These are phyloP conservation scores for Capsella bursapastoris DNA, from an alignment of 345 rosid species.

Conservation along the genomic window DNA sequence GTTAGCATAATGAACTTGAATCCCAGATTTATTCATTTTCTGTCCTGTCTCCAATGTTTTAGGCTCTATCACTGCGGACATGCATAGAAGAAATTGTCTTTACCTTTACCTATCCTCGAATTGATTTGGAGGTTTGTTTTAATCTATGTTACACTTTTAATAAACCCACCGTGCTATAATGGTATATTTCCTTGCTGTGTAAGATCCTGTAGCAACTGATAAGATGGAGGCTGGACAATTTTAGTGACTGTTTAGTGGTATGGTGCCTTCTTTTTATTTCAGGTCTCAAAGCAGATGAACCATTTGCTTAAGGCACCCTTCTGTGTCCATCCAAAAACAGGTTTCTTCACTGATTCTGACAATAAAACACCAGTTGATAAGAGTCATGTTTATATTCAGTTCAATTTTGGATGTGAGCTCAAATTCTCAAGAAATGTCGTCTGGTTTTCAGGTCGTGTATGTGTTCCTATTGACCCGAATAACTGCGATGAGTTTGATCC, in stretches of 20 bases:
- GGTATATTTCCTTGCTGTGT: not conserved
- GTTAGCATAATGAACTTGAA: slow-evolving; percentile 14
- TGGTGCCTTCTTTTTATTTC: slow-evolving; percentile 34
- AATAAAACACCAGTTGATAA: slow-evolving; percentile 16
- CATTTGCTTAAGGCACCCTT: slow-evolving; percentile 98
- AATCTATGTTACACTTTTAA: not conserved
- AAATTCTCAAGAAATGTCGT: slow-evolving; percentile 17
- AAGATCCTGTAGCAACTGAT: slow-evolving; percentile 12
- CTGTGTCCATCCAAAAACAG: slow-evolving; percentile 94
- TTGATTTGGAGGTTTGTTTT: slow-evolving; percentile 85
- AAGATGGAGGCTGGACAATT: slow-evolving; percentile 14
- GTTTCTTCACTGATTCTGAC: slow-evolving; percentile 42
- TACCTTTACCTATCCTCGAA: slow-evolving; percentile 83
- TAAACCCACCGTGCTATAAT: not conserved
- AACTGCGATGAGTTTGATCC: slow-evolving; percentile 89
- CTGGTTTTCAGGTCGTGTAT: slow-evolving; percentile 69
- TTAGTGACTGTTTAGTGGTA: slow-evolving; percentile 7
- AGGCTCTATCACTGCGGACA: slow-evolving; percentile 72
- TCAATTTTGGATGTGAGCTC: not conserved
- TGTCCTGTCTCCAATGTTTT: slow-evolving; percentile 35
- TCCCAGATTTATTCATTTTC: slow-evolving; percentile 12
- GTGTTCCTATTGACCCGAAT: slow-evolving; percentile 87
- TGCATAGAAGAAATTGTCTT: slow-evolving; percentile 91
- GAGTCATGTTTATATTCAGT: slow-evolving; percentile 8
- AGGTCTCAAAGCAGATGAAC: slow-evolving; percentile 97